Evolutionary conservation across 2,329 filamentous ascomycete genomes (phyloP), one percentile per base, ranked within the genome.

Genomic region (Colletotrichum sp.): DNA sequence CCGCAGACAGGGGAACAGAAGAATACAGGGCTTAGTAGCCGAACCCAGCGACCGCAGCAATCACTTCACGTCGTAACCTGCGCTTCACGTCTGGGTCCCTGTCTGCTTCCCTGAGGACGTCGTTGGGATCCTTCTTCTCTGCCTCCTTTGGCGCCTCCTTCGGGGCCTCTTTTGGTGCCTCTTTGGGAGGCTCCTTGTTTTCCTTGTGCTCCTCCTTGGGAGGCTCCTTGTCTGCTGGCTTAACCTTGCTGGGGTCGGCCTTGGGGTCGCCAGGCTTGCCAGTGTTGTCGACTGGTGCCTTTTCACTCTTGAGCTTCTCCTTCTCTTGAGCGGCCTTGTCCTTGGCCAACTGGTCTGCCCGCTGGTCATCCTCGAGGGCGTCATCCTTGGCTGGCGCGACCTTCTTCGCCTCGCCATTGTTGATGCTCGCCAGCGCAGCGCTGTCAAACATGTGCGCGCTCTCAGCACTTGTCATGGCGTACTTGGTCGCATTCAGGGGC

Each of bases 81-180:
- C 71, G 71, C 66, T 74, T 76, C 15, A 67, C 70, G 24, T 66
- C 30, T 6, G 70, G 60, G 38, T 64, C 48, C n/a, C 28, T 43
- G 34, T 77, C 67, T 28, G 63, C 61, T 71, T 76, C 58, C 69
- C 69, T 76, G 30, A 76, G 57, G 32, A 70, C 76, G 58, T 71
- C 76, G 36, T 75, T 76, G 2, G 76, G 73, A 55, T 77, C 76
- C 69, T 71, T 77, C 48, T 72, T 70, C 18, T 77, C 73, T 24
- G 43, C 43, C n/a, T 52, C 43, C 43, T 52, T 52, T 21, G 43
- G n/a, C n/a, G 43, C 43, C 9, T 34, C 60, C 26, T 73, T 61
- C 0, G 30, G 16, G 5, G 58, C 28, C 30, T 63, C 57, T 18
- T 61, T 61, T 16, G 28, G 26, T 7, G 57, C 61, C 36, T 76